Percentiles rank a stretch among this genome's conserved stretches.
Conservation (phyloP, 805 yeast species). For the Ogataea pilisensis region DNA sequence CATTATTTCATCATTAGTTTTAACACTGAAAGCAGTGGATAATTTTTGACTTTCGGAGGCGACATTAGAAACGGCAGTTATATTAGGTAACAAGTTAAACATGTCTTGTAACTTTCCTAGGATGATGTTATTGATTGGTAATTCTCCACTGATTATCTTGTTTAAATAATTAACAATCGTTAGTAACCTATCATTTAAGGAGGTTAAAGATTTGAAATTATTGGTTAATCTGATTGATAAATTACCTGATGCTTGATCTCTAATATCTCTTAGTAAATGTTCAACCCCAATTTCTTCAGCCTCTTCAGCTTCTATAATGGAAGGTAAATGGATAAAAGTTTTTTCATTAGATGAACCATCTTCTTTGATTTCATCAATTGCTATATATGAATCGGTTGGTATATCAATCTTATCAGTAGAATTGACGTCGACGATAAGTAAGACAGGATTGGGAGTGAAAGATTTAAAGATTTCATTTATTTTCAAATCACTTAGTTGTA, state of each 20-base stretch:
- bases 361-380: slow-evolving; percentile 92
- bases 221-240: slow-evolving; percentile 82
- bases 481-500: slow-evolving; percentile 80
- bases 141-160: slow-evolving; percentile 61
- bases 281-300: slow-evolving; percentile 99
- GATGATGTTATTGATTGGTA: slow-evolving; percentile 88
- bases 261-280: slow-evolving; percentile 86
- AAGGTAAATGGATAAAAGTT: slow-evolving; percentile 91
- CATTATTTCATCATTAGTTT: slow-evolving; percentile 96
- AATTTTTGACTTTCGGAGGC: slow-evolving; percentile 29
- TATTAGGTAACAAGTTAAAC: slow-evolving; percentile 85
- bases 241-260: slow-evolving; percentile 96
- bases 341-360: slow-evolving; percentile 92
- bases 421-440: slow-evolving; percentile 87
- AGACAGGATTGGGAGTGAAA: slow-evolving; percentile 75
- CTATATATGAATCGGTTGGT: slow-evolving; percentile 93
- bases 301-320: slow-evolving; percentile 93
- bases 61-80: slow-evolving; percentile 33
- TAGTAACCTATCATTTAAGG: slow-evolving; percentile 71
- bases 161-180: slow-evolving; percentile 77
- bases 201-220: slow-evolving; percentile 83
- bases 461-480: slow-evolving; percentile 87
- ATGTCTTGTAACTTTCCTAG: slow-evolving; percentile 92
- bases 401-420: slow-evolving; percentile 76
- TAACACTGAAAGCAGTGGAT: slow-evolving; percentile 78